Base-by-base conservation (phyloP, 306 rosid species). In the Bauhinia variegata region DNA sequence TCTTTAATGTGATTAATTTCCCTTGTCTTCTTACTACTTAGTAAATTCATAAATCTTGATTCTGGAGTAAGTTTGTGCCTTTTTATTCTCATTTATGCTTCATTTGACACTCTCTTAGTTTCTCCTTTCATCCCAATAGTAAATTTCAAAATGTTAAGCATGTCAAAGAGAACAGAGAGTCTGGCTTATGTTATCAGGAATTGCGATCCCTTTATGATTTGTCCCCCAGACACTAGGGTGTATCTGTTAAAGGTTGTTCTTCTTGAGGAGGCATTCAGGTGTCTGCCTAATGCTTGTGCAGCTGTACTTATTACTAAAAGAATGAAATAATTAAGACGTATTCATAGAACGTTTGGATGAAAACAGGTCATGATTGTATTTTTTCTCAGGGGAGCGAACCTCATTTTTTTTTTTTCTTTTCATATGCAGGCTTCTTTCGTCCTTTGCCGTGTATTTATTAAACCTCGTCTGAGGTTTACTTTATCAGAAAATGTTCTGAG, bases 371-470 rank as follows among this genome's bases (percentile, higher is more conserved):
- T 23, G 28, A 23, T 23, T 23, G 28, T 23, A 23, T 23, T 53
- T 5, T 43, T 60, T 42, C 23, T 9, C 41, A 2, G 6, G 23
- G 19, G 43, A 16, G 32, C 47, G 18, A 18, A 36, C 37, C 54
- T 62, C 36, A 42, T 51, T 33, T 54, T 60, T 65, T 0, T 75
- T 54, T 51, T 33, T 54, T 60, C 60, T 0, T 75, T 54, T 43
- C 57, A 32, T 17, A 32, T 67, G 78, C 85, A 88, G 96, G 86
- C 78, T 31, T 65, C 85, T 46, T 78, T 77, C 39, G 96, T 80
- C 54, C 71, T 91, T 4, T 88, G 95, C 28, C 89, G 92, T 11
- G 76, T 88, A 19, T 86, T 86, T 63, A 16, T 23, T 13, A 83
- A 73, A 65, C 63, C 86, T 60, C 61, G 11, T 66, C 65, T 28